Evolutionary conservation across 192 early-diverging fungal species (phyloP).

Genomic region (Jimgerdemannia lactiflua): DNA sequence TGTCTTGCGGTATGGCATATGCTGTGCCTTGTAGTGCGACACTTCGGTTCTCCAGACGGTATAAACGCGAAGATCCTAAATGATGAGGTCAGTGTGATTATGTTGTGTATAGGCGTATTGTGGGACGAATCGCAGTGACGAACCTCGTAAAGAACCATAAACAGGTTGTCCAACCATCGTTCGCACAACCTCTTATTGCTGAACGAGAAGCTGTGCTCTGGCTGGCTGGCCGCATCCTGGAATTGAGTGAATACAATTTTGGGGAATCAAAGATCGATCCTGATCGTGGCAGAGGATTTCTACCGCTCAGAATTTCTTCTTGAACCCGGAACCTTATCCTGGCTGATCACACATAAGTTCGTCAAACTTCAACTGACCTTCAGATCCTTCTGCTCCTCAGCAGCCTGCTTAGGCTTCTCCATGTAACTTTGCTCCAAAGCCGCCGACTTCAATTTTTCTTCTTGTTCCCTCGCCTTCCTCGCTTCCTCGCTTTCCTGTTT

Average conservation of each 20-base stretch:
- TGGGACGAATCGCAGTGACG: not conserved
- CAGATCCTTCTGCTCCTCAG: conserved; percentile 48
- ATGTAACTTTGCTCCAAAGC: conserved; percentile 27
- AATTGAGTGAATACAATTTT: conserved; percentile 4
- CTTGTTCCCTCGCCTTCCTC: conserved; percentile 16
- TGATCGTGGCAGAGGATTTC: not conserved
- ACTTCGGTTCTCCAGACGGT: conserved; percentile 90
- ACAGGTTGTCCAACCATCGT: conserved; percentile 99
- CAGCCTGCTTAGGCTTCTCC: conserved; percentile 38
- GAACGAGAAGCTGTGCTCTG: conserved; percentile 67
- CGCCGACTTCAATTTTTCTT: conserved; percentile 17
- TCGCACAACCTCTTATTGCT: conserved; percentile 97
- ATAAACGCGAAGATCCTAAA: conserved; percentile 82
- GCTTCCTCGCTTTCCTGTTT: conserved; percentile 7
- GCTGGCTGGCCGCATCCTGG: not conserved
- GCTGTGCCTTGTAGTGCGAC: conserved; percentile 67
- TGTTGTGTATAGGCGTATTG: not conserved
- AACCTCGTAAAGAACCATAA: conserved; percentile 98
- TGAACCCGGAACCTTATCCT: not conserved
- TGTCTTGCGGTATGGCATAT: conserved; percentile 86
- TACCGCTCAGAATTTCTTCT: not conserved
- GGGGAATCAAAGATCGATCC: conserved; percentile 4
- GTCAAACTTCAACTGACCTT: not conserved
- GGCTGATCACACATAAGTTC: no score
- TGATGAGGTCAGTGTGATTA: not conserved